Percentiles rank a stretch among this genome's conserved stretches.
Evolutionary conservation across 768 basidiomycete genomes (phyloP).

Genomic region (Leccinum broughii): DNA sequence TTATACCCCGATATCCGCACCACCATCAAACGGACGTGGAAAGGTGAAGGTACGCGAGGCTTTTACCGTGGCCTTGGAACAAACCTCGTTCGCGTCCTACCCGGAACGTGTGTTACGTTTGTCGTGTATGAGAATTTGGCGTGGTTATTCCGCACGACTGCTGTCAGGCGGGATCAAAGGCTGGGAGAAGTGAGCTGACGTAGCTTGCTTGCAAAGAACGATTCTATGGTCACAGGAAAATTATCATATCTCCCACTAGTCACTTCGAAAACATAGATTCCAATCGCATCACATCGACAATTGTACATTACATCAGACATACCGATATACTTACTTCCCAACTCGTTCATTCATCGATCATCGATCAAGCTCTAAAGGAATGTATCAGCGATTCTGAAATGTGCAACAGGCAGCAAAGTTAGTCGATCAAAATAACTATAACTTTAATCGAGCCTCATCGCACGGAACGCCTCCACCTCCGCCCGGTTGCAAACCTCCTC

Average conservation of each 20-base stretch:
- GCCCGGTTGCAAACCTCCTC: slow-evolving; percentile 27
- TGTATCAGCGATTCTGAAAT: slow-evolving; percentile 9
- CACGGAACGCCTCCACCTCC: slow-evolving; percentile 26
- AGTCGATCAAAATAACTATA: slow-evolving; percentile 36
- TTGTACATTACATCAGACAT: slow-evolving; percentile 13
- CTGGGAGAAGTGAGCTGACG: neutral
- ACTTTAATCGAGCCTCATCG: slow-evolving; percentile 22
- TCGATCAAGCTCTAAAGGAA: neutral
- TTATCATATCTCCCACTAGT: slow-evolving; percentile 13
- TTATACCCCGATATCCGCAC: slow-evolving; percentile 83
- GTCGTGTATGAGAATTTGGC: slow-evolving; percentile 95
- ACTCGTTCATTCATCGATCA: slow-evolving; percentile 3
- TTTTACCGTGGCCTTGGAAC: slow-evolving; percentile 96
- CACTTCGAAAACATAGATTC: neutral
- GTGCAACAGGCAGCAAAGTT: neutral
- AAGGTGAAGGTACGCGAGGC: slow-evolving; percentile 74
- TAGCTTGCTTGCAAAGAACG: neutral
- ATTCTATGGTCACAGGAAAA: neutral
- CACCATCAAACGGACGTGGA: slow-evolving; percentile 79
- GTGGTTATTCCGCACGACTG: slow-evolving; percentile 72
- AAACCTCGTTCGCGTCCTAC: slow-evolving; percentile 91
- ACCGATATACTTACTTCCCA: slow-evolving; percentile 5
- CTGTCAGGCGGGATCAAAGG: slow-evolving; percentile 48
- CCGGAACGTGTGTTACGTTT: slow-evolving; percentile 97
- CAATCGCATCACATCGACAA: slow-evolving; percentile 3